Percentiles rank a stretch among this genome's conserved stretches.
phyloP scores from a whole-genome alignment of 2,329 filamentous ascomycete species.

The Cadophora luteo-olivacea region DNA sequence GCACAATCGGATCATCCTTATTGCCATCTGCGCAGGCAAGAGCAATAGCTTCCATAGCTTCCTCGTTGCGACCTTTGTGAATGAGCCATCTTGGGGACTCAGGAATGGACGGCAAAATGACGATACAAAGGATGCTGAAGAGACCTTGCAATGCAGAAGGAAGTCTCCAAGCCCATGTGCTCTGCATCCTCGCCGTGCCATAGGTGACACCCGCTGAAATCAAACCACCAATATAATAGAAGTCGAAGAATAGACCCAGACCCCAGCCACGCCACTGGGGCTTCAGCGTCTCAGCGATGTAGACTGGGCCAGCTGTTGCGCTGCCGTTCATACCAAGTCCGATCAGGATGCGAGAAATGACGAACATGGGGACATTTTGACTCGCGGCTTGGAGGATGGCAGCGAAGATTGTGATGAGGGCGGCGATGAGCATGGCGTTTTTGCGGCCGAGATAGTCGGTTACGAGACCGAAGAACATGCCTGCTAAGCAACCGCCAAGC shows the following conservation, averaged over 20 bases:
- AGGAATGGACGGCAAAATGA: background rate
- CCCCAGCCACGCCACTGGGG: background rate
- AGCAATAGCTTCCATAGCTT: background rate
- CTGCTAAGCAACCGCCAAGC: constrained; percentile 7
- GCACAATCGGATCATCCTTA: background rate
- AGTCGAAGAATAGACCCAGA: background rate
- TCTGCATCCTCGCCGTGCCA: background rate
- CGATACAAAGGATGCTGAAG: background rate
- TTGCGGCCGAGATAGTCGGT: background rate
- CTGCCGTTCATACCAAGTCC: constrained; percentile 32
- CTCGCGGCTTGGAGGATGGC: background rate
- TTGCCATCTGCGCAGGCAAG: background rate
- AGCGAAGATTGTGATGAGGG: background rate
- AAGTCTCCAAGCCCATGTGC: background rate
- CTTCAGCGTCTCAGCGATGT: background rate
- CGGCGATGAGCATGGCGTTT: background rate
- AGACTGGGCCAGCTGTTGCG: constrained; percentile 50
- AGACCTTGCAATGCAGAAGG: background rate
- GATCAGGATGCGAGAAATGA: constrained; percentile 34
- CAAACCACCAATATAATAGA: background rate
- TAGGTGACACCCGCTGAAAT: background rate
- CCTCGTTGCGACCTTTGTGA: background rate
- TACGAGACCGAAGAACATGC: background rate
- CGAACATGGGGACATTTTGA: constrained; percentile 38
- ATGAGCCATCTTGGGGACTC: background rate